Evolutionary conservation across 2,329 filamentous ascomycete genomes (phyloP).

Genomic region (Botrytis aclada): DNA sequence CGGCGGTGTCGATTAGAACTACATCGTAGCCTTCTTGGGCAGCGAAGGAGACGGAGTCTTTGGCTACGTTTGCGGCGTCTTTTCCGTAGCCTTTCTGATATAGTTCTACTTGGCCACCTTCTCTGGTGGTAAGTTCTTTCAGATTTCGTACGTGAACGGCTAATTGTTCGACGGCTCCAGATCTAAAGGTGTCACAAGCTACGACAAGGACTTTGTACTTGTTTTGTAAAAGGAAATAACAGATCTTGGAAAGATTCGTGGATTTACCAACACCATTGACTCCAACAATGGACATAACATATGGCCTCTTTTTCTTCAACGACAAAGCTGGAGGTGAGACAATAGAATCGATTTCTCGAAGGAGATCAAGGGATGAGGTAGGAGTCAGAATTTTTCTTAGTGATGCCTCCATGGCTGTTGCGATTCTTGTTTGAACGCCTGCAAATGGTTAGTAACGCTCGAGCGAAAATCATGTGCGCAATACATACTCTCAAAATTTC

Average conservation of each 20-base stretch:
- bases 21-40: constrained; percentile 78
- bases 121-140: constrained; percentile 79
- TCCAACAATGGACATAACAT: constrained; percentile 96
- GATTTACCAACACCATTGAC: constrained; percentile 99
- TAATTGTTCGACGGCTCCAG: constrained; percentile 93
- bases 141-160: constrained; percentile 93
- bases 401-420: constrained; percentile 84
- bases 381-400: constrained; percentile 94
- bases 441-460: constrained; percentile 30
- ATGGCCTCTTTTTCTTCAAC: constrained; percentile 68
- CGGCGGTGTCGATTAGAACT: constrained; percentile 94
- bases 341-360: constrained; percentile 85
- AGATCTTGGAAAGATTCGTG: constrained; percentile 96
- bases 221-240: constrained; percentile 96
- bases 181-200: constrained; percentile 94
- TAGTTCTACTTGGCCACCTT: constrained; percentile 81
- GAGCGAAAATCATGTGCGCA: background rate
- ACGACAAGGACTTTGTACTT: constrained; percentile 93
- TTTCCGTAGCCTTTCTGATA: constrained; percentile 98
- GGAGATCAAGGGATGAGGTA: constrained; percentile 87
- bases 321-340: constrained; percentile 63
- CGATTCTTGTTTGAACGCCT: constrained; percentile 77
- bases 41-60: constrained; percentile 85
- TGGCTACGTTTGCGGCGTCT: constrained; percentile 91
- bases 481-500: constrained; percentile 71